Evolutionary conservation across 768 basidiomycete genomes (phyloP).

Genomic region (Lentinula guzmanii): DNA sequence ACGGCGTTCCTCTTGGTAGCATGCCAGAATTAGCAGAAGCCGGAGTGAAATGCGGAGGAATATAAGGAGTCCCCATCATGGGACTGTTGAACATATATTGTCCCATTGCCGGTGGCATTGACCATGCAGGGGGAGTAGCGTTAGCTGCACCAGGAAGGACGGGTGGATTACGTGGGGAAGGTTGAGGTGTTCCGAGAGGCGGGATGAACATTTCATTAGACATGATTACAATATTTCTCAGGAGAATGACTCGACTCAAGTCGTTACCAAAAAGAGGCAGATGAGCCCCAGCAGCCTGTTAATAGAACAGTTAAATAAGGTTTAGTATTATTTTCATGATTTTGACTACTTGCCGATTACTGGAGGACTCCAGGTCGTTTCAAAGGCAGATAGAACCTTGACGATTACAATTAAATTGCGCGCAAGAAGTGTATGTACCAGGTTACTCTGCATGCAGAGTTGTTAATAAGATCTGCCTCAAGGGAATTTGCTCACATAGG

Average conservation of each 20-base stretch:
- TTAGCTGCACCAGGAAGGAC: not conserved
- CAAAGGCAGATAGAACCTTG: not conserved
- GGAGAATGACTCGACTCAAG: not conserved
- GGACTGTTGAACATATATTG: slow-evolving; percentile 6
- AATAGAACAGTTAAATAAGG: not conserved
- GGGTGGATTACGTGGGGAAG: slow-evolving; percentile 3
- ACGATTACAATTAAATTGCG: not conserved
- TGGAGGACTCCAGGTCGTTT: no score
- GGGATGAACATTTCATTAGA: slow-evolving; percentile 6
- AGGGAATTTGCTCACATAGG: not conserved
- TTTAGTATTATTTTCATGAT: not conserved
- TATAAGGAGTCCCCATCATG: not conserved
- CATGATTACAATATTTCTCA: slow-evolving; percentile 2
- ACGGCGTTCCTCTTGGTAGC: not conserved
- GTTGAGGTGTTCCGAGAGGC: slow-evolving; percentile 5
- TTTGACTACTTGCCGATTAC: not conserved
- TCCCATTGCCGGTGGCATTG: not conserved
- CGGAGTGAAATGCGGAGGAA: not conserved
- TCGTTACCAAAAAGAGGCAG: not conserved
- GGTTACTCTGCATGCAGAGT: not conserved
- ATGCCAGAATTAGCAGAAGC: not conserved
- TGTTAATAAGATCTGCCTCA: not conserved
- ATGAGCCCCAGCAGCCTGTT: not conserved
- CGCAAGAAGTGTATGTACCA: not conserved
- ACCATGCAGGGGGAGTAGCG: not conserved